phyloP scores from a whole-genome alignment of 768 basidiomycete species.

The Gyrodon lividus region DNA sequence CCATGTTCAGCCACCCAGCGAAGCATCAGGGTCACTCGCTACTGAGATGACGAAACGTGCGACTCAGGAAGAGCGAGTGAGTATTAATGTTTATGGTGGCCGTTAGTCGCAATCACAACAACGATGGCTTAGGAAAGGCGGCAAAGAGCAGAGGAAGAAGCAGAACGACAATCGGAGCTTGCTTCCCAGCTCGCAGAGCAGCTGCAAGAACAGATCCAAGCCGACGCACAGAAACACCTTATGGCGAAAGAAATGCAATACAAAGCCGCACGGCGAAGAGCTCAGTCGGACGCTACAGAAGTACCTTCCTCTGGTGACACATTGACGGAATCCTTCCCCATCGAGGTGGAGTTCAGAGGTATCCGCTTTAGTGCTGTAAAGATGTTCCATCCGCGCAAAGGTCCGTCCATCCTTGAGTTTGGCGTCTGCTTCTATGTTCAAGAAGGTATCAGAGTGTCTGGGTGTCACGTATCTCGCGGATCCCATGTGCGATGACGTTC shows the following conservation, averaged over 20 bases:
- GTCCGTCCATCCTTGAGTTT: constrained; percentile 35
- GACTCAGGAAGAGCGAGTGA: constrained; percentile 62
- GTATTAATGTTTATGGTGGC: constrained; percentile 14
- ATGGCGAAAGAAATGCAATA: constrained; percentile 47
- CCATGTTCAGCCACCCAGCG: constrained; percentile 54
- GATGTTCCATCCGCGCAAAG: constrained; percentile 69
- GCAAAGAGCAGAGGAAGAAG: constrained; percentile 56
- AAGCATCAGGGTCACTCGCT: constrained; percentile 70
- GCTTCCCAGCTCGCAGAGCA: constrained; percentile 55
- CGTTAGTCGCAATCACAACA: not conserved
- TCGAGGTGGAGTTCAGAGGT: constrained; percentile 57
- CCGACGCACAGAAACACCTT: constrained; percentile 56
- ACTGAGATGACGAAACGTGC: constrained; percentile 77
- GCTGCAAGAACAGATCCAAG: constrained; percentile 64
- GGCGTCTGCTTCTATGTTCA: not conserved
- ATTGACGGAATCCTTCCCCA: constrained; percentile 59
- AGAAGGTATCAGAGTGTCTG: constrained; percentile 47
- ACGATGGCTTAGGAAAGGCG: constrained; percentile 43
- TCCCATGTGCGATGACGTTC: constrained; percentile 66
- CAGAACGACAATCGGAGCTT: constrained; percentile 47
- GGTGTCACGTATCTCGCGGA: constrained; percentile 73
- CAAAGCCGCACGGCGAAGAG: constrained; percentile 55
- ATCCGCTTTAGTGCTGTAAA: constrained; percentile 63
- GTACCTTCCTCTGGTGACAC: constrained; percentile 50
- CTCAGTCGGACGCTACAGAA: constrained; percentile 70